A percentile compares a stretch with the other conserved stretches of the same genome.
These are phyloP conservation scores for Lodderomyces orthopsilosis DNA, from an alignment of 1,139 yeast genomes.

Conservation along the genomic window DNA sequence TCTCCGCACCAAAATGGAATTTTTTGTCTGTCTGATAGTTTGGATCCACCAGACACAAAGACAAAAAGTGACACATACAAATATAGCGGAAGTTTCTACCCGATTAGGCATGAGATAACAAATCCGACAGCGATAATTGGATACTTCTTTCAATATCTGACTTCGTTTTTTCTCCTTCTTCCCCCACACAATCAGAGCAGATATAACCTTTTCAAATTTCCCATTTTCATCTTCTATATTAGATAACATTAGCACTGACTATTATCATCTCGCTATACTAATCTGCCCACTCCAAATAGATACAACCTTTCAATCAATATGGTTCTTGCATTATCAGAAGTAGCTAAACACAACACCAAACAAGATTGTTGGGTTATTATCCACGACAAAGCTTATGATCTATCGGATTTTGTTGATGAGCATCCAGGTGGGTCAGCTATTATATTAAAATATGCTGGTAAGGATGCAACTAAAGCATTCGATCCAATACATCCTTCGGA, in stretches of 20 bases:
- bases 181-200: neutral
- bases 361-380: constrained; percentile 56
- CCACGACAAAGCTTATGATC: constrained; percentile 51
- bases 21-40: neutral
- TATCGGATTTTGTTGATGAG: constrained; percentile 44
- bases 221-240: too few relatives aligned
- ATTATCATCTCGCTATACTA: too few relatives aligned
- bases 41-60: neutral
- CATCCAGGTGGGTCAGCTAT: constrained; percentile 58
- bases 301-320: too few relatives aligned
- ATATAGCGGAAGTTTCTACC: constrained; percentile 1
- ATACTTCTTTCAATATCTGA: neutral
- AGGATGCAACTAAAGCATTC: constrained; percentile 59
- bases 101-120: constrained; percentile 3
- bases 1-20: neutral
- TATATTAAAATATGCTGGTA: constrained; percentile 53
- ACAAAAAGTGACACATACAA: neutral
- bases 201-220: neutral
- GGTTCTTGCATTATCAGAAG: constrained; percentile 31
- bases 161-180: neutral
- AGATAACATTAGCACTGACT: too few relatives aligned
- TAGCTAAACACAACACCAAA: constrained; percentile 34
- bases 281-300: too few relatives aligned
- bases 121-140: neutral
- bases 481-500: constrained; percentile 85